Conservation (phyloP, 306 rosid species). For the Prunus mume region DNA sequence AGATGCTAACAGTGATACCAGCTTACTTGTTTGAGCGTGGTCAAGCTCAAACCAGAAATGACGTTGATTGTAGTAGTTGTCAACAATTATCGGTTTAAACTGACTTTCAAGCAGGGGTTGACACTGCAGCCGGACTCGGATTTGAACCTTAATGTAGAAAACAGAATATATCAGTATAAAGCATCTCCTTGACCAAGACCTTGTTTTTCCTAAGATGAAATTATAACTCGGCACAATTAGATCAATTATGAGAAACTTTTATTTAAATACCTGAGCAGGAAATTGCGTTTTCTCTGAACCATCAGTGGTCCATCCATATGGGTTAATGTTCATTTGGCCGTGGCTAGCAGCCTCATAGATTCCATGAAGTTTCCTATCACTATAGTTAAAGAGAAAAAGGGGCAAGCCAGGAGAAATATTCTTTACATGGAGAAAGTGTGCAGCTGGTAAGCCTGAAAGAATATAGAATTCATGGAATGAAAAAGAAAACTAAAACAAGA, state of each 20-base stretch:
- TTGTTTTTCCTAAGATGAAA: neutral
- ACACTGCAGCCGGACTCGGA: conserved; percentile 52
- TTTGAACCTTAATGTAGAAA: conserved; percentile 48
- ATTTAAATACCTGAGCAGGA: conserved; percentile 75
- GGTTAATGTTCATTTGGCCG: conserved; percentile 74
- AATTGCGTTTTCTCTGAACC: conserved; percentile 61
- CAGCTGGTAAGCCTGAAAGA: conserved; percentile 65
- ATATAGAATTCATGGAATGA: conserved; percentile 15
- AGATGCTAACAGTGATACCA: conserved; percentile 48
- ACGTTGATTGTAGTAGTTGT: conserved; percentile 48
- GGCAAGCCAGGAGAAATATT: conserved; percentile 80
- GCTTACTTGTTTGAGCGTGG: conserved; percentile 54
- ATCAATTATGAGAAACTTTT: conserved; percentile 9
- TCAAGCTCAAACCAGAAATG: conserved; percentile 91
- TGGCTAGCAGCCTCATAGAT: conserved; percentile 71
- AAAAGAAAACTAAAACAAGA: conserved; percentile 1
- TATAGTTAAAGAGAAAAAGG: conserved; percentile 78
- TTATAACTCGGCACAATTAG: neutral
- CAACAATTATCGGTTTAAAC: conserved; percentile 50
- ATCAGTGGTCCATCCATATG: conserved; percentile 73
- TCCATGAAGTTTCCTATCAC: conserved; percentile 74
- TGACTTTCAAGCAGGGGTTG: conserved; percentile 60
- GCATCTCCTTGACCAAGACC: neutral
- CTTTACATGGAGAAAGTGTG: conserved; percentile 69
- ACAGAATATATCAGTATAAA: neutral